A percentile compares a stretch with the other conserved stretches of the same genome.
phyloP scores from a whole-genome alignment of 148 eudicot genomes.

The Vaccinium myrtillus region DNA sequence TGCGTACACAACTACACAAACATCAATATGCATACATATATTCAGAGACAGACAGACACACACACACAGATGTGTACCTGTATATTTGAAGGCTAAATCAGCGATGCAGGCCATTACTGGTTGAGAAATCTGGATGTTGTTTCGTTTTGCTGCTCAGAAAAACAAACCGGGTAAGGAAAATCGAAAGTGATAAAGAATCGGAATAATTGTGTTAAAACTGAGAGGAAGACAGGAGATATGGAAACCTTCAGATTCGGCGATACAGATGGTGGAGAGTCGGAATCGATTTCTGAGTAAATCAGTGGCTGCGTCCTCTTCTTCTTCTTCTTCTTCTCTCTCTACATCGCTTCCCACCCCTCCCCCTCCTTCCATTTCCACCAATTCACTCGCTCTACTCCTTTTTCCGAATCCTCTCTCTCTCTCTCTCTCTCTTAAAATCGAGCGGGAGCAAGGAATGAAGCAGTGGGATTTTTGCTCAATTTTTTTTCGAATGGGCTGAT shows the following conservation, averaged over 20 bases:
- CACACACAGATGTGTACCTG: slow-evolving; percentile 40
- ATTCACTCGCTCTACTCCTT: too few relatives aligned
- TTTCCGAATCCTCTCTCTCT: not conserved
- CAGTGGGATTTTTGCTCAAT: not conserved
- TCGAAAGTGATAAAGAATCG: not conserved
- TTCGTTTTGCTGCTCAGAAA: slow-evolving; percentile 54
- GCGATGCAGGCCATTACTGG: slow-evolving; percentile 71
- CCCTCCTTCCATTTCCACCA: slow-evolving; percentile 23
- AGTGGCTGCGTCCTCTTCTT: slow-evolving; percentile 49
- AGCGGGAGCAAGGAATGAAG: not conserved
- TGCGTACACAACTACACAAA: too few relatives aligned
- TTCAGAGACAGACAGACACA: not conserved
- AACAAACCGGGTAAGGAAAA: not conserved
- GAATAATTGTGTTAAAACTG: too few relatives aligned
- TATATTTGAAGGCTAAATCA: slow-evolving; percentile 84
- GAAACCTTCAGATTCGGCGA: slow-evolving; percentile 72
- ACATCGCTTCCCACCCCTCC: slow-evolving; percentile 34
- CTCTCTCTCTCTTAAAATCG: not conserved
- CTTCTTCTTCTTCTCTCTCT: slow-evolving; percentile 32
- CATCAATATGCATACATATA: too few relatives aligned
- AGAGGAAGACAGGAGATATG: too few relatives aligned
- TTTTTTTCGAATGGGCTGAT: too few relatives aligned
- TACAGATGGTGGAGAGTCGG: slow-evolving; percentile 65
- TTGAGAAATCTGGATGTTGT: slow-evolving; percentile 69
- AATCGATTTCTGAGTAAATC: slow-evolving; percentile 66